phyloP scores from a whole-genome alignment of 345 rosid genomes.

The Lepidium africanum region DNA sequence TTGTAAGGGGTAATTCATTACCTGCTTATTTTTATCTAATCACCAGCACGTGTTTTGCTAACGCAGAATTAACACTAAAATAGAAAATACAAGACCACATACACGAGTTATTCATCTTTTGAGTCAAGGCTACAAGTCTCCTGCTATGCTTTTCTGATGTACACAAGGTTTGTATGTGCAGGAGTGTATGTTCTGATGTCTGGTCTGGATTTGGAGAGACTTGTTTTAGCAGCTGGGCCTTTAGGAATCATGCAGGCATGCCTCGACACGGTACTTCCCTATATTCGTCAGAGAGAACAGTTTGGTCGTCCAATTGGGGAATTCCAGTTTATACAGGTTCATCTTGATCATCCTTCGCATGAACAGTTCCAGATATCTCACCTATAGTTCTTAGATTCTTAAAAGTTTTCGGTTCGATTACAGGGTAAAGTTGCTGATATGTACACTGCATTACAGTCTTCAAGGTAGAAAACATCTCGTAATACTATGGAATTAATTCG shows the following conservation, averaged over 20 bases:
- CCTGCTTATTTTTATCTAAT: background rate
- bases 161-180: constrained; percentile 22
- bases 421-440: constrained; percentile 97
- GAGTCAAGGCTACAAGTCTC: background rate
- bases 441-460: constrained; percentile 86
- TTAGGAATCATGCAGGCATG: constrained; percentile 96
- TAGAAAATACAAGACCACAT: no score
- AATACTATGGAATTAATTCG: background rate
- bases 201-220: constrained; percentile 92
- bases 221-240: constrained; percentile 90
- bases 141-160: background rate
- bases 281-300: constrained; percentile 70
- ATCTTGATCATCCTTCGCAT: constrained; percentile 4
- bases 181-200: constrained; percentile 97
- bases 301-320: constrained; percentile 90
- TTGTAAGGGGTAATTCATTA: background rate
- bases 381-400: background rate
- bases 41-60: background rate
- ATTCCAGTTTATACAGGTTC: constrained; percentile 91
- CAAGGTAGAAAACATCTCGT: constrained; percentile 43
- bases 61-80: no score
- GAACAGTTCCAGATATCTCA: background rate
- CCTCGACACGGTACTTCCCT: constrained; percentile 89
- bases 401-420: background rate
- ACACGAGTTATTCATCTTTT: background rate